Evolutionary conservation across 441 rosid genomes (phyloP).

Genomic region (Biscutella laevigata): DNA sequence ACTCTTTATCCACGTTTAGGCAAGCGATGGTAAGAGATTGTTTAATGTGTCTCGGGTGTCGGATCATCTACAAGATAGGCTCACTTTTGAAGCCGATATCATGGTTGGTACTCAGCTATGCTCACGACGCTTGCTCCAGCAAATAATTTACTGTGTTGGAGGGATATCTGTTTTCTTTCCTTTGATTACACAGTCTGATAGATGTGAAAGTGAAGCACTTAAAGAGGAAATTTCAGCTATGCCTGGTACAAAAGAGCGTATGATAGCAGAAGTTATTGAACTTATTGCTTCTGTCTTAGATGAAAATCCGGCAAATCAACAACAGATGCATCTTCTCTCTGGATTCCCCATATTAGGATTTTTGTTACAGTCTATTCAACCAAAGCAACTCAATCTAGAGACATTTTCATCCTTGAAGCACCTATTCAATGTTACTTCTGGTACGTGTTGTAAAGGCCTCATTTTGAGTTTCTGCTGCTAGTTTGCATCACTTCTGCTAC

Average conservation of each 20-base stretch:
- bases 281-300: conserved; percentile 94
- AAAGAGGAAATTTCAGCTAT: conserved; percentile 46
- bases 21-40: conserved; percentile 79
- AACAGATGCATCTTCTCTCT: conserved; percentile 94
- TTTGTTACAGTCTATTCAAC: conserved; percentile 86
- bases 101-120: conserved; percentile 86
- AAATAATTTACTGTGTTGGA: conserved; percentile 95
- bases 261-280: conserved; percentile 91
- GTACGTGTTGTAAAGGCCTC: conserved; percentile 37
- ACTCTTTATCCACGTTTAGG: conserved; percentile 49
- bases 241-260: conserved; percentile 69
- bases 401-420: conserved; percentile 90
- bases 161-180: conserved; percentile 98
- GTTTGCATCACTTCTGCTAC: conserved; percentile 8
- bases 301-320: conserved; percentile 91
- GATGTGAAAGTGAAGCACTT: conserved; percentile 59
- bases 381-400: conserved; percentile 86
- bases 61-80: conserved; percentile 60
- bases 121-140: conserved; percentile 89
- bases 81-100: conserved; percentile 71
- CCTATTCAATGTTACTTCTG: conserved; percentile 67
- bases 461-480: conserved; percentile 4
- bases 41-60: conserved; percentile 74
- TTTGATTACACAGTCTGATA: conserved; percentile 78
- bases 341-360: conserved; percentile 92